A percentile compares a stretch with the other conserved stretches of the same genome.
These are phyloP conservation scores for Flaveria trinervia DNA, from an alignment of 129 eudicot species.

Conservation along the genomic window DNA sequence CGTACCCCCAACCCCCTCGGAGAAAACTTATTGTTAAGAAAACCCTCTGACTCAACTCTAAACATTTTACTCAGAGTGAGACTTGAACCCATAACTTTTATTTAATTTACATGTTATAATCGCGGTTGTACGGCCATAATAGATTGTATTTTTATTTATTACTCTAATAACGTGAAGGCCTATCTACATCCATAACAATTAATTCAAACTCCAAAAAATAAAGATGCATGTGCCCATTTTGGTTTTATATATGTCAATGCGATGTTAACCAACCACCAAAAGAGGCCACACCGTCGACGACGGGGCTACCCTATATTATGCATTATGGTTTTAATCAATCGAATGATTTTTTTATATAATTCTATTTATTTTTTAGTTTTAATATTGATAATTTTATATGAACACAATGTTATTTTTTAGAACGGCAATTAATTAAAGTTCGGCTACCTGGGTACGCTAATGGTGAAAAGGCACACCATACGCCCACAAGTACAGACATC, in stretches of 20 bases:
- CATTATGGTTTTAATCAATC: neutral
- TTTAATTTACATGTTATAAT: too few species aligned
- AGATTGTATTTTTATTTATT: too few species aligned
- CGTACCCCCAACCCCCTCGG: too few species aligned
- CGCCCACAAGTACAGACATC: too few species aligned
- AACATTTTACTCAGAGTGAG: too few species aligned
- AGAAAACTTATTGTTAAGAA: too few species aligned
- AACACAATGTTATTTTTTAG: neutral
- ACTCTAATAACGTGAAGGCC: constrained; percentile 21
- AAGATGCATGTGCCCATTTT: constrained; percentile 34
- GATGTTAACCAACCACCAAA: constrained; percentile 22
- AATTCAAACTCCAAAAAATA: constrained; percentile 25
- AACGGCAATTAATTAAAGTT: too few species aligned
- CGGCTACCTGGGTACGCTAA: too few species aligned
- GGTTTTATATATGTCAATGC: constrained; percentile 34
- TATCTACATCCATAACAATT: constrained; percentile 9
- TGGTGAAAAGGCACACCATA: too few species aligned
- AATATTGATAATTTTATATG: neutral
- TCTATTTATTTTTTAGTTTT: neutral
- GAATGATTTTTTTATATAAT: neutral
- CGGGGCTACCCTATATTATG: constrained; percentile 1
- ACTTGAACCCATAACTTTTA: too few species aligned
- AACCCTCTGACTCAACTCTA: too few species aligned
- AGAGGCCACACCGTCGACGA: neutral
- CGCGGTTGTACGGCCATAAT: too few species aligned